Conservation (phyloP, 2,329 filamentous ascomycete species). For the Fusarium musae region DNA sequence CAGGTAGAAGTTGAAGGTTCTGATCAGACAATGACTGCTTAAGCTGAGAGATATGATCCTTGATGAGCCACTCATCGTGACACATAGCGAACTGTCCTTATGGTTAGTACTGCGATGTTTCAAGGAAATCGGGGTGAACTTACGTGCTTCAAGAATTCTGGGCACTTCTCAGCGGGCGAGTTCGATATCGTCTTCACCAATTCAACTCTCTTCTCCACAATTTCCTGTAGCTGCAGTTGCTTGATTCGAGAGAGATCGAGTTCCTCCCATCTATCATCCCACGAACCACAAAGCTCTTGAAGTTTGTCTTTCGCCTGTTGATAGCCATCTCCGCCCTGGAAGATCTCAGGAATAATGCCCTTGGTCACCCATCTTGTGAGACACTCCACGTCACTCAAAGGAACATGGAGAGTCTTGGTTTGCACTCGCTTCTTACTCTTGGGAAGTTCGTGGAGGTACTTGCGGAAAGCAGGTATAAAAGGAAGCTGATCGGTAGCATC, state of each 20-base stretch:
- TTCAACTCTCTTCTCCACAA: slow-evolving; percentile 76
- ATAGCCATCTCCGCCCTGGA: slow-evolving; percentile 61
- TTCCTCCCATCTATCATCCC: slow-evolving; percentile 86
- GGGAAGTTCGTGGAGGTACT: slow-evolving; percentile 74
- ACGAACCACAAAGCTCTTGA: slow-evolving; percentile 74
- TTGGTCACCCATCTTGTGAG: slow-evolving; percentile 76
- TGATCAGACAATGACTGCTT: slow-evolving; percentile 94
- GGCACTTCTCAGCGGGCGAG: slow-evolving; percentile 75
- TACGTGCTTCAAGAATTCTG: slow-evolving; percentile 87
- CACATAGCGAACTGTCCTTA: slow-evolving; percentile 85
- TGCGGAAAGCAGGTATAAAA: slow-evolving; percentile 78
- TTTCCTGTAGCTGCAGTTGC: slow-evolving; percentile 82
- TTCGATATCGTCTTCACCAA: slow-evolving; percentile 71
- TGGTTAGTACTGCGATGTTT: slow-evolving; percentile 48
- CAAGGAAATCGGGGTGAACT: slow-evolving; percentile 50
- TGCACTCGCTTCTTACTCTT: slow-evolving; percentile 74
- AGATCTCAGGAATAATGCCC: slow-evolving; percentile 69
- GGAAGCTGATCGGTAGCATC: slow-evolving; percentile 88
- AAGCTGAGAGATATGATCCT: slow-evolving; percentile 89
- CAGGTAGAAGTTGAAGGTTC: slow-evolving; percentile 92
- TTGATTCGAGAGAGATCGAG: slow-evolving; percentile 84
- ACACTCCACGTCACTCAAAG: slow-evolving; percentile 83
- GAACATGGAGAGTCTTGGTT: slow-evolving; percentile 75
- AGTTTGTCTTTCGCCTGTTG: slow-evolving; percentile 74
- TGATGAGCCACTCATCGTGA: slow-evolving; percentile 95